A percentile compares a stretch with the other conserved stretches of the same genome.
phyloP scores from a whole-genome alignment of 1,139 yeast species.

The Debaryomyces singareniensis region DNA sequence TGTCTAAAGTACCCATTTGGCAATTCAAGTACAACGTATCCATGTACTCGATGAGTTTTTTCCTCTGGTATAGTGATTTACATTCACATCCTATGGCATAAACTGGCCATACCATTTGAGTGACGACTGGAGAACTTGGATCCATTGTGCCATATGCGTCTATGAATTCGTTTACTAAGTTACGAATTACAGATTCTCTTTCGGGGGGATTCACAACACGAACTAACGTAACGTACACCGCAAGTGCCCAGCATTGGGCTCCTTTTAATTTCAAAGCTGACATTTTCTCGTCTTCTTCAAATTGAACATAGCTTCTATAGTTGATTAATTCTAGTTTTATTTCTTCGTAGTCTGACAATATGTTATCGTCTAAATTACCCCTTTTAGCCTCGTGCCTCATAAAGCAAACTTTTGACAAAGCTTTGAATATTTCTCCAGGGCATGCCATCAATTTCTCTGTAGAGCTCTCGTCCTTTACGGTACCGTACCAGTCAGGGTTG shows the following conservation, averaged over 20 bases:
- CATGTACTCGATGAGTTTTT: neutral
- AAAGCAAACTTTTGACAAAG: constrained; percentile 9
- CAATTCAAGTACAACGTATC: neutral
- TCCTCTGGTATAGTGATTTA: neutral
- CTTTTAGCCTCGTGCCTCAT: constrained; percentile 8
- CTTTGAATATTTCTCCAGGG: constrained; percentile 12
- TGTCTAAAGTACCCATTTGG: constrained; percentile 1
- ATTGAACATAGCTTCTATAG: constrained; percentile 1
- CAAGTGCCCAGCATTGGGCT: constrained; percentile 13
- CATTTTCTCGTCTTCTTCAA: constrained; percentile 2
- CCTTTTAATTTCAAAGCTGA: constrained; percentile 7
- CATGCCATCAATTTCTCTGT: constrained; percentile 13
- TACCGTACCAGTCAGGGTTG: constrained; percentile 12
- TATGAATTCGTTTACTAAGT: constrained; percentile 10
- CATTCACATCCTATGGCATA: constrained; percentile 8
- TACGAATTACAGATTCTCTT: constrained; percentile 5
- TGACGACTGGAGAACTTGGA: constrained; percentile 8
- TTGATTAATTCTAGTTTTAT: neutral
- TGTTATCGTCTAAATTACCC: constrained; percentile 1
- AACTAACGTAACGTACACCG: constrained; percentile 9
- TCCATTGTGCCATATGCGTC: constrained; percentile 10
- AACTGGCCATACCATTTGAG: constrained; percentile 15
- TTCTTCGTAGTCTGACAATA: neutral
- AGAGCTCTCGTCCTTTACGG: constrained; percentile 6
- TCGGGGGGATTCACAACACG: constrained; percentile 4